phyloP scores from a whole-genome alignment of 352 stramenopile genomes.

The Salisapilia sapeloensis region DNA sequence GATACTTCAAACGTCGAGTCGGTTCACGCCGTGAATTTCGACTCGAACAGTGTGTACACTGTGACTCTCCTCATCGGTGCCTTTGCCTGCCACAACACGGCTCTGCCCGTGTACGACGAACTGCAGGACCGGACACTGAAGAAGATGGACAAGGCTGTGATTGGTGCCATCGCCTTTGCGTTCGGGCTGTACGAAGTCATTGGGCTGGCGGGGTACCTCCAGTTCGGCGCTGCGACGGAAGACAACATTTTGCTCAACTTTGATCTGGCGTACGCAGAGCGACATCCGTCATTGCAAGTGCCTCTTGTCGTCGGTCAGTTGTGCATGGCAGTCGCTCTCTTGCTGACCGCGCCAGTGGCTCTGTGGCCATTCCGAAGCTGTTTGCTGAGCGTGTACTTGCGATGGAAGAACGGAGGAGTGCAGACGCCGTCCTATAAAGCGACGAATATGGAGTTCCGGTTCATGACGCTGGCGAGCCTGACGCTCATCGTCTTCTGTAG shows the following conservation, averaged over 20 bases:
- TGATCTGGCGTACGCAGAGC: slow-evolving; percentile 27
- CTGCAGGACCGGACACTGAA: slow-evolving; percentile 25
- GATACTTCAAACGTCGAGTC: slow-evolving; percentile 3
- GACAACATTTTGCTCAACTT: slow-evolving; percentile 75
- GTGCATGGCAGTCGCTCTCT: slow-evolving; percentile 43
- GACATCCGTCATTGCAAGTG: slow-evolving; percentile 17
- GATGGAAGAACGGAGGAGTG: slow-evolving; percentile 33
- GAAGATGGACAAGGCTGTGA: slow-evolving; percentile 47
- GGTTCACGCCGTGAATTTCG: slow-evolving; percentile 27
- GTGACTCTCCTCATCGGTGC: slow-evolving; percentile 56
- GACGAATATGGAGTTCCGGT: slow-evolving; percentile 18
- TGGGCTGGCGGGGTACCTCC: slow-evolving; percentile 46
- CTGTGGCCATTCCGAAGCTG: slow-evolving; percentile 72
- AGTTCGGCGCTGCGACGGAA: slow-evolving; percentile 36
- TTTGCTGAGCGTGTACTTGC: slow-evolving; percentile 44
- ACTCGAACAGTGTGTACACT: slow-evolving; percentile 48
- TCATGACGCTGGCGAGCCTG: slow-evolving; percentile 28
- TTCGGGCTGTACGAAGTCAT: slow-evolving; percentile 61
- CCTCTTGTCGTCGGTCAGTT: slow-evolving; percentile 35
- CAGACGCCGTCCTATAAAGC: slow-evolving; percentile 48
- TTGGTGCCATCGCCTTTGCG: slow-evolving; percentile 34
- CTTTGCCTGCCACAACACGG: slow-evolving; percentile 67
- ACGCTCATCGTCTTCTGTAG: slow-evolving; percentile 47
- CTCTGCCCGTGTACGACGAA: slow-evolving; percentile 61
- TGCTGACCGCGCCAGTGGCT: slow-evolving; percentile 47